These are phyloP conservation scores for Inonotus hispidus DNA, from an alignment of 1,284 basidiomycete genomes.

Conservation along the genomic window DNA sequence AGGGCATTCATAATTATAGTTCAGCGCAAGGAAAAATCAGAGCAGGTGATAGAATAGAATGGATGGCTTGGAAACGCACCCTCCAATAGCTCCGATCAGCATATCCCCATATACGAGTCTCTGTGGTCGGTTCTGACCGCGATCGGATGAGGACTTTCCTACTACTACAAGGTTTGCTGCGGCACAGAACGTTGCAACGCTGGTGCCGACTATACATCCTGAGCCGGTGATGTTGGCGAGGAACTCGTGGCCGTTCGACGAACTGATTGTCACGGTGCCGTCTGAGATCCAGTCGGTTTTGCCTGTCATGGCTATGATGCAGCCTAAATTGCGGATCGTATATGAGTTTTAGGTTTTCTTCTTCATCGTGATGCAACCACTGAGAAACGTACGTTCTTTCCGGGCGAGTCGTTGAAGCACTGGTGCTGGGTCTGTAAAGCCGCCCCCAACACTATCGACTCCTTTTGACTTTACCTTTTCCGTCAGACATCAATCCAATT, in stretches of 20 bases:
- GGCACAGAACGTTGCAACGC: conserved; percentile 74
- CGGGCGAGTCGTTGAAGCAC: conserved; percentile 72
- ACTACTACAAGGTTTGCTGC: conserved; percentile 43
- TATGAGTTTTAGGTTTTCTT: not conserved
- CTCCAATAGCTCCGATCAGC: conserved; percentile 69
- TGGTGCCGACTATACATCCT: conserved; percentile 84
- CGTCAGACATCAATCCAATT: conserved; percentile 12
- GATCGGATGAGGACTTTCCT: conserved; percentile 6
- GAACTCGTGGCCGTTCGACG: conserved; percentile 74
- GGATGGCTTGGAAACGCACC: conserved; percentile 41
- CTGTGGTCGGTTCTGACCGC: too few species aligned
- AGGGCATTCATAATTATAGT: not conserved
- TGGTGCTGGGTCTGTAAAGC: conserved; percentile 68
- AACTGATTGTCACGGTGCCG: conserved; percentile 60
- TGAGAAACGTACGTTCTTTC: conserved; percentile 59
- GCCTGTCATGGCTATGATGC: conserved; percentile 83
- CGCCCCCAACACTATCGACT: conserved; percentile 79
- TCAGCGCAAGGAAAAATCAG: not conserved
- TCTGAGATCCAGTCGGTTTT: conserved; percentile 84
- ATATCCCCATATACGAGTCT: conserved; percentile 62
- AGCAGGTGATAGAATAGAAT: not conserved
- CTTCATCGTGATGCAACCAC: not conserved
- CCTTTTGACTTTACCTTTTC: conserved; percentile 72
- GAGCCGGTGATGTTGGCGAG: conserved; percentile 84
- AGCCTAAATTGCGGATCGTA: conserved; percentile 41